Percentiles rank a stretch among this genome's conserved stretches.
Conservation (phyloP, 345 rosid species). For the Fremontodendron californicum region DNA sequence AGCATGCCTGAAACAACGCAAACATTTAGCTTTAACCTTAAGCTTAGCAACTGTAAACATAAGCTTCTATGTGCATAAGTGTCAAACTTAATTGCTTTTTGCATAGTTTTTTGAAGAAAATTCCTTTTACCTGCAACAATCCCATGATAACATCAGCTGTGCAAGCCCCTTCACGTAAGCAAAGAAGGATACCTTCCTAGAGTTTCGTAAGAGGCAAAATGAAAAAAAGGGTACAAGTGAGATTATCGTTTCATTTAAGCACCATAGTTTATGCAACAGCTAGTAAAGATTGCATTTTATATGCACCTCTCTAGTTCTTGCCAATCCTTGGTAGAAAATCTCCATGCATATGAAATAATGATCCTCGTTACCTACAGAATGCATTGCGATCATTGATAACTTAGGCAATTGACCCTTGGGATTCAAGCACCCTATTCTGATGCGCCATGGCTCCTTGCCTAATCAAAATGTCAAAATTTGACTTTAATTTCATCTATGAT, state of each 20-base stretch:
- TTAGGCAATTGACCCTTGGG: conserved; percentile 34
- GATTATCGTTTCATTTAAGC: background rate
- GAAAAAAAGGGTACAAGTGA: background rate
- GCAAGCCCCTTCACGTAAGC: conserved; percentile 52
- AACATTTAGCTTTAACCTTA: background rate
- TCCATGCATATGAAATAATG: conserved; percentile 52
- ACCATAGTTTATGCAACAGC: background rate
- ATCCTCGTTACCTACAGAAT: conserved; percentile 36
- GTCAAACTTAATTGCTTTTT: background rate
- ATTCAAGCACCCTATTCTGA: conserved; percentile 54
- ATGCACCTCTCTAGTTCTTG: conserved; percentile 31
- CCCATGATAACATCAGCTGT: conserved; percentile 45
- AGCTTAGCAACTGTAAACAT: background rate
- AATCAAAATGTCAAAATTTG: conserved; percentile 14
- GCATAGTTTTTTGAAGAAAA: background rate
- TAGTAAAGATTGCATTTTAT: background rate
- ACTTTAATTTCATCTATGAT: background rate
- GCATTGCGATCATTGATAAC: conserved; percentile 46
- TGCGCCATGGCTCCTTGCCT: conserved; percentile 49
- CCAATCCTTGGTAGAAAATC: conserved; percentile 24
- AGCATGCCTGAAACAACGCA: conserved; percentile 41
- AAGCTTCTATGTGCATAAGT: background rate
- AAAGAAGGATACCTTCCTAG: conserved; percentile 48
- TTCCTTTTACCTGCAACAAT: conserved; percentile 49
- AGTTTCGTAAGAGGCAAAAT: conserved; percentile 13